Base-by-base conservation (phyloP, 2,329 filamentous ascomycete genomes). In the Alternaria arbusti region DNA sequence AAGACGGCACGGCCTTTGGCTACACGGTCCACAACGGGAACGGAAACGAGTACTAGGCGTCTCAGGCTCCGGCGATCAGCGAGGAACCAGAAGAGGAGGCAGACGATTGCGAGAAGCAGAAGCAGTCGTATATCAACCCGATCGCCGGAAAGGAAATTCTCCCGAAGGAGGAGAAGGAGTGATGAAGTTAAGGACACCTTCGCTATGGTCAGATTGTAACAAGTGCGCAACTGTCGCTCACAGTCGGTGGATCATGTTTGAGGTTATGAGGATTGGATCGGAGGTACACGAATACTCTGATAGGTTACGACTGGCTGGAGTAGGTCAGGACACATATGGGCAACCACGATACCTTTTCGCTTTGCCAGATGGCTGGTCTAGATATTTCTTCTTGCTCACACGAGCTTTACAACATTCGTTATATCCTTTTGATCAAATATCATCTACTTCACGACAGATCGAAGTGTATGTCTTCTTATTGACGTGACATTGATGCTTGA, bases 21-120 rank as follows among this genome's bases (percentile, higher is more conserved):
- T 81, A 81, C 71, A 70, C 74, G 55, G 78, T 81, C 52, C 78
- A 81, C 77, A 80, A 81, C 71, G 79, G 76, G 43, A 81, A 80
- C 70, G 78, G 79, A 59, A 64, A 73, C 71, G 79, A 81, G 26
- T 81, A 77, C 69, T 81, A 79, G 71, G 65, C 69, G 71, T 61
- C 67, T 63, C 73, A 65, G 50, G 68, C 67, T 65, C 58, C 36
- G 66, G 64, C 46, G 67, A 60, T 67, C 66, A 28, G 9, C 28
- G 32, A n/a, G 47, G 25, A 40, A 17, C 17, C 13, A 59, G 44
- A 46, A 45, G 7, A 59, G 40, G 20, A 40, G 32, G 30, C 50
- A 46, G 22, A 61, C 28, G 59, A 67, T 64, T 64, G 46, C 22
- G 5, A 28, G 30, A 32, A 47, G 46, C 57, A 28, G 44, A 32